Conservation (phyloP, 106 monocot genomes). For the Platanthera zijinensis region DNA sequence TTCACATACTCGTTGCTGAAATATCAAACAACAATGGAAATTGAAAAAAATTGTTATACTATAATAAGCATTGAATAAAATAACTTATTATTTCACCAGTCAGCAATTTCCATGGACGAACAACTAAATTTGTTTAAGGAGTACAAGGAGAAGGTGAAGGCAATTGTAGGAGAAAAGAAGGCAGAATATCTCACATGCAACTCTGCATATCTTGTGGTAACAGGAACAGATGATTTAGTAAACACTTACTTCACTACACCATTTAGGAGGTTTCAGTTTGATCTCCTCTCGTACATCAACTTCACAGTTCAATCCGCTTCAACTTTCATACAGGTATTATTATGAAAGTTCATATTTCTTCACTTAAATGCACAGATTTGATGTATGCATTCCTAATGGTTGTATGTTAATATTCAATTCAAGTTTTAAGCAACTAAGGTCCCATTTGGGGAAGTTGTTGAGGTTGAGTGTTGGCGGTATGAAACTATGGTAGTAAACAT, state of each 20-base stretch:
- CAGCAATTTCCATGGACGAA: constrained; percentile 10
- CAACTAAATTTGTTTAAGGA: constrained; percentile 37
- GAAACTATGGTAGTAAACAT: too few species aligned
- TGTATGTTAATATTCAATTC: too few species aligned
- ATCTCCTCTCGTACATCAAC: constrained; percentile 37
- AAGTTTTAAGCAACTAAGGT: too few species aligned
- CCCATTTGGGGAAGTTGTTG: too few species aligned
- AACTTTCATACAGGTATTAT: constrained; percentile 45
- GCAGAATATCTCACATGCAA: constrained; percentile 19
- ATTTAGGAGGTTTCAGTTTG: constrained; percentile 25
- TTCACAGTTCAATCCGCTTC: constrained; percentile 29
- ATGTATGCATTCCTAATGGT: too few species aligned
- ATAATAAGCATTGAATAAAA: background rate
- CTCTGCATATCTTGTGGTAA: constrained; percentile 24
- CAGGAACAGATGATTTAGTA: constrained; percentile 59
- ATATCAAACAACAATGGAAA: background rate
- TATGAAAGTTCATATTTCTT: background rate
- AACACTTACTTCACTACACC: constrained; percentile 57
- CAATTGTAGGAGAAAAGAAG: constrained; percentile 24
- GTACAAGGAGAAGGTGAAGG: constrained; percentile 40
- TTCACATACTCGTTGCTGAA: background rate
- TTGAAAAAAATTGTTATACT: background rate
- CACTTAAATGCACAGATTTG: background rate
- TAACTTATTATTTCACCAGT: constrained; percentile 19
- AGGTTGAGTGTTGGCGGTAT: too few species aligned